Conservation (phyloP, 225 moss, liverwort and hornwort species). For the Lunularia cruciata region DNA sequence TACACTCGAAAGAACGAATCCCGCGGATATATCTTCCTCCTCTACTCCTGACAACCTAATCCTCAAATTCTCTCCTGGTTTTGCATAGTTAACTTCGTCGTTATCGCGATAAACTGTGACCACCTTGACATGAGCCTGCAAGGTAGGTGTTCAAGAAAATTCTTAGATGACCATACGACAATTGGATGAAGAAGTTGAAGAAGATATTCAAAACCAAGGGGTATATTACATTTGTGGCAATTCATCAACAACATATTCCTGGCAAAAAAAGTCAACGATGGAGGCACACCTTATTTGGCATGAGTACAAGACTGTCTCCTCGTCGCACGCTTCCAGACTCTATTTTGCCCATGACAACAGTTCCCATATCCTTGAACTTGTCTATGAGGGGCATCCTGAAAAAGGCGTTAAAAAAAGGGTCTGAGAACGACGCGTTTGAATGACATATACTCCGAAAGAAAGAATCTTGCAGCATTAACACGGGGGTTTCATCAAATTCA, state of each 20-base stretch:
- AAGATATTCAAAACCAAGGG: too few species aligned
- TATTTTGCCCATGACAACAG: slow-evolving; percentile 98
- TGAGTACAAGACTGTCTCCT: slow-evolving; percentile 77
- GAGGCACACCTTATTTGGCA: slow-evolving; percentile 74
- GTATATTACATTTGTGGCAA: too few species aligned
- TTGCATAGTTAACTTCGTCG: slow-evolving; percentile 85
- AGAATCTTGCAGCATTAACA: neutral
- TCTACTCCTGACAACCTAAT: slow-evolving; percentile 88
- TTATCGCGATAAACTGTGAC: slow-evolving; percentile 92
- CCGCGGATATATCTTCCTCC: slow-evolving; percentile 88
- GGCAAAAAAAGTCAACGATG: too few species aligned
- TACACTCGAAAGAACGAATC: slow-evolving; percentile 87
- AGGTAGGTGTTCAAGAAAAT: neutral
- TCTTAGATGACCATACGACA: too few species aligned
- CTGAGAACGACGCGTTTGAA: too few species aligned
- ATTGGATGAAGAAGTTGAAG: too few species aligned
- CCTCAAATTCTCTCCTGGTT: slow-evolving; percentile 90
- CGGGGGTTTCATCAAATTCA: too few species aligned
- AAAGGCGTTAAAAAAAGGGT: neutral
- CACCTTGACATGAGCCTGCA: slow-evolving; percentile 83
- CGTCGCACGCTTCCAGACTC: slow-evolving; percentile 95
- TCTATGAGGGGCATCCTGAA: slow-evolving; percentile 76
- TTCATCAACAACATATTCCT: too few species aligned
- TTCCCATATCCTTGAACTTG: slow-evolving; percentile 97
- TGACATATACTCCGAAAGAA: neutral